Base-by-base conservation (phyloP, 2,329 filamentous ascomycete species). In the Ceratocystiopsis minuta region DNA sequence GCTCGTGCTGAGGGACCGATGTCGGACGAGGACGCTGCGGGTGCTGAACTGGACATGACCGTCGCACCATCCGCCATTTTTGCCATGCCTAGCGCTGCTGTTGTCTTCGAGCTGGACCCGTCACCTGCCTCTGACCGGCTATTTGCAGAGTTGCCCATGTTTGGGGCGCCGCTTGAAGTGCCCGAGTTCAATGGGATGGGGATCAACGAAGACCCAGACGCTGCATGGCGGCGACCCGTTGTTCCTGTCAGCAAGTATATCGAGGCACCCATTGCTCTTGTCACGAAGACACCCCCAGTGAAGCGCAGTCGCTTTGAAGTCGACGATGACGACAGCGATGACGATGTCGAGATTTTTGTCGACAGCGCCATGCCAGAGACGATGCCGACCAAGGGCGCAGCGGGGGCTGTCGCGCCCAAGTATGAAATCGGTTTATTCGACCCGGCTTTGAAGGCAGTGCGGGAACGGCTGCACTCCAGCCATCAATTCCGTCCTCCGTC, bases 401-500 rank as follows among this genome's bases (percentile, higher is more conserved):
- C 16, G 11, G 37, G 11, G 16, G 20, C 20, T 14, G 34, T 38
- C 11, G 20, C 41, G 12, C 34, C 41, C 1, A 39, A 42, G 9
- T 41, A 28, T 16, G 18, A 16, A 10, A 84, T 95, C 44, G 87
- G 88, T 2, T 64, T 98, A 0, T 98, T 98, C 60, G 77, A 83
- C 48, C 77, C 84, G 0, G 83, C 93, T 46, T 88, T 92, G 63
- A 92, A 88, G 57, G 72, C 78, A 42, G 86, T 95, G 35, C 75
- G 88, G 44, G 88, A 96, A 55, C 73, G 90, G 15, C 72, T 98
- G 6, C 85, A 95, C 55, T 83, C 85, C 11, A 82, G 83, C 10
- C 87, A 95, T 57, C 83, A 88, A 47, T 96, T 98, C 65, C 72
- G 87, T 42, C 90, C 90, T 15, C 90, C 90, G 0, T 86, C 84